Base-by-base conservation (phyloP, 1,284 basidiomycete species). In the Pholiota adiposa region DNA sequence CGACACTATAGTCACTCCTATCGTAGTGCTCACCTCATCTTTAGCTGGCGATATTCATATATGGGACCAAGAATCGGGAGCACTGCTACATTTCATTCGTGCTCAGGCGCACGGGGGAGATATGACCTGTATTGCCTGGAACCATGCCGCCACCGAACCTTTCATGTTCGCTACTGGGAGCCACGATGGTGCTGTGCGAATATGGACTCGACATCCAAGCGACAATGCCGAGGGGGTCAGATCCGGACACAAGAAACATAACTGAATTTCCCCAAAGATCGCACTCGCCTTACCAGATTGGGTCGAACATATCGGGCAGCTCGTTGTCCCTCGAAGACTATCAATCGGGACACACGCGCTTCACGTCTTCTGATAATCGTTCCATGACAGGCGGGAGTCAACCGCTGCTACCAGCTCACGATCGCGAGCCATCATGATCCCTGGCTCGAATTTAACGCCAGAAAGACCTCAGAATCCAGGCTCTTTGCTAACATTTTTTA, bases 161-260 rank as follows among this genome's bases (percentile, higher is more conserved):
- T 90, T 88, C 77, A 90, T 91, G 88, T 87, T 92, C 64, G 88
- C 90, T 3, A 89, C 89, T 0, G 90, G 90, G 34, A 86, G 84
- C 58, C 89, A 92, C 66, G 90, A 92, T 63, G 90, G 90, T 46
- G 83, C 79, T 1, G 81, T 92, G 33, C 78, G 86, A 40, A 83
- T 92, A 58, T 92, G 90, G 86, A 87, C 87, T 0, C 75, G 74
- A 62, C 72, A 56, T 29, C 56, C 59, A 14, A 66, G 66, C 12
- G 53, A 62, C 2, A 49, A 44, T 31, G 34, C 34, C n/a, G n/a
- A n/a, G n/a, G 40, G 56, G 57, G 19, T 49, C 53, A 23, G 62
- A 61, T 6, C 60, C 59, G 4, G 60, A 56, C 11, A 56, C 50
- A 18, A 51, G 50, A 27, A 60, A 64, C 41, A n/a, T 59, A 27